Percentiles rank a stretch among this genome's conserved stretches.
phyloP scores from a whole-genome alignment of 345 rosid species.

The Heritiera littoralis region DNA sequence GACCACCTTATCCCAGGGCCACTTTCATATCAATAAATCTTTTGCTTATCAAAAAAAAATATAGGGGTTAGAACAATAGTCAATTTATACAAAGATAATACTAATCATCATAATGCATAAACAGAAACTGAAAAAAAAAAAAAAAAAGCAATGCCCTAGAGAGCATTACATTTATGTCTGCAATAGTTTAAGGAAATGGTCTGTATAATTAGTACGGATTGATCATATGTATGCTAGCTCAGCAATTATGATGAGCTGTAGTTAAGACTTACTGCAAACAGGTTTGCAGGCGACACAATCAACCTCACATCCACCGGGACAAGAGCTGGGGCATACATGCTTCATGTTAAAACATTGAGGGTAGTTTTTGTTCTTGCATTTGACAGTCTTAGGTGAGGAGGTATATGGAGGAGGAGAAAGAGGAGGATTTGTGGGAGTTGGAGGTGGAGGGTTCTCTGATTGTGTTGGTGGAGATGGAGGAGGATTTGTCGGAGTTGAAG shows the following conservation, averaged over 20 bases:
- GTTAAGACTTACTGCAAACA: slow-evolving; percentile 47
- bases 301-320: slow-evolving; percentile 54
- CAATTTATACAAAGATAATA: neutral
- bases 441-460: slow-evolving; percentile 22
- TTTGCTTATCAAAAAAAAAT: no score
- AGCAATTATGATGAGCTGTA: neutral
- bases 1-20: no score
- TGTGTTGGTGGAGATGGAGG: slow-evolving; percentile 19
- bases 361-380: slow-evolving; percentile 40
- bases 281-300: slow-evolving; percentile 68
- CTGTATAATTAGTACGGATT: neutral
- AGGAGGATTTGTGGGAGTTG: neutral
- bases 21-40: no score
- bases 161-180: neutral
- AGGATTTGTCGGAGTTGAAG: no score
- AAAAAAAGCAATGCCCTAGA: neutral
- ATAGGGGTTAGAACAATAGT: neutral
- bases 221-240: neutral
- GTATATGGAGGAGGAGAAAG: slow-evolving; percentile 25
- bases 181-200: neutral
- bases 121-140: neutral
- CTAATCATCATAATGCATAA: neutral
- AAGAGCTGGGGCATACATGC: slow-evolving; percentile 45
- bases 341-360: slow-evolving; percentile 45
- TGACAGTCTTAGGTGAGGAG: slow-evolving; percentile 14